Evolutionary conservation across 2,329 filamentous ascomycete genomes (phyloP), one percentile per base, ranked within the genome.

Genomic region (Xylaria arbuscula): DNA sequence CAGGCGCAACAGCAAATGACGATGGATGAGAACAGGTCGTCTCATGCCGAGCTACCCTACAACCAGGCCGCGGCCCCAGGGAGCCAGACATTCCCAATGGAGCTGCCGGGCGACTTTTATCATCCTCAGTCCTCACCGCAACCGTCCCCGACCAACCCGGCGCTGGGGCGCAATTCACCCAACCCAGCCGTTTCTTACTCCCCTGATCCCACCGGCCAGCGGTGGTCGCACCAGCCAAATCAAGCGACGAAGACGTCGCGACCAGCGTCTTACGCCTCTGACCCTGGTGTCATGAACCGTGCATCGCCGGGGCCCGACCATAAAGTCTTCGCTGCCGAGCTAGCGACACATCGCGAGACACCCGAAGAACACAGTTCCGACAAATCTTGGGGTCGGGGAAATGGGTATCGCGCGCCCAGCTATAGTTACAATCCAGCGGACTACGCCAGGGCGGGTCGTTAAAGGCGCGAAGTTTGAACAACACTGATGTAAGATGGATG

Each of bases 81-180:
- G 51, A 73, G 59, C 17, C 70, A 74, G 62, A 50, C 57, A 17
- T 66, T 73, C 61, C 67, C 78, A 13, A 77, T 82, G 66, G 83
- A 84, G 69, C 78, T 84, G 69, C 81, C 82, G 0, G 86, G 86
- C 24, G 86, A 88, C 72, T 85, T 79, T 73, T 83, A 82, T 70
- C 79, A 85, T 53, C 74, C 81, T 0, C 78, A 81, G 58, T 19
- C 68, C 2, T 76, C 77, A 9, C 75, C 78, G 7, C 70, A 78
- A 22, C 72, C 76, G 0, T 80, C 81, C 0, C 78, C 79, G 1
- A 70, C 64, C 62, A 73, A 63, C 64, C 69, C 47, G 58, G 70
- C 54, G 36, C 66, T 72, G 62, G 73, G 77, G 64, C 77, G 73
- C 24, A 73, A 76, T 51, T 80, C 79, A 1, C 74, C 74, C 5